These are phyloP conservation scores for Pseudognaphalium luteoalbum DNA, from an alignment of 129 eudicot species.

Conservation along the genomic window DNA sequence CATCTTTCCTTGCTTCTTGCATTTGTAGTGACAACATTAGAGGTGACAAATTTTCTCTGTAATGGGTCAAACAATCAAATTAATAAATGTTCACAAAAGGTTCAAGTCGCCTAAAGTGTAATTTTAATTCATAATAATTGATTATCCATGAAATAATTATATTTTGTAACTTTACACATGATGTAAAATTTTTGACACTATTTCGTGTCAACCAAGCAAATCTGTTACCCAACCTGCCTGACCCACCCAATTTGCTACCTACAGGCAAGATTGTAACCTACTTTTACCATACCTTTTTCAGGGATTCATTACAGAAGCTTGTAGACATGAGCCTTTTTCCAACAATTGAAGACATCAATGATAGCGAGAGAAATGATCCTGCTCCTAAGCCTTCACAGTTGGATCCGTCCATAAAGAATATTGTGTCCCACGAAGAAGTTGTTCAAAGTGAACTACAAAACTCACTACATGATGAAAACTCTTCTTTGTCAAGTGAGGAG, in stretches of 20 bases:
- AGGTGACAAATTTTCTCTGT: not conserved
- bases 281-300: conserved; percentile 34
- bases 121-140: not conserved
- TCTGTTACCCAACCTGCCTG: not conserved
- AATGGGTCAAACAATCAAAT: not conserved
- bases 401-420: conserved; percentile 48
- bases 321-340: conserved; percentile 45
- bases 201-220: not conserved
- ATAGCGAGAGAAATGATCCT: conserved; percentile 12
- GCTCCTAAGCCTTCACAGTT: conserved; percentile 21
- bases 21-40: not conserved
- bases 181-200: too few relatives aligned
- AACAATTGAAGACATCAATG: conserved; percentile 18
- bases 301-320: conserved; percentile 61
- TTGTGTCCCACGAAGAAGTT: conserved; percentile 65
- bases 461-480: conserved; percentile 59
- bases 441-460: conserved; percentile 66
- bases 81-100: not conserved
- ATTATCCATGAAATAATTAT: too few relatives aligned
- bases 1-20: not conserved
- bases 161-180: not conserved
- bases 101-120: not conserved
- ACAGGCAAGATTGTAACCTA: not conserved
- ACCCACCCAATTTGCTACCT: not conserved
- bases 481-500: conserved; percentile 76